Conservation (phyloP, 495 filamentous ascomycete genomes). For the Daldinia childiae region DNA sequence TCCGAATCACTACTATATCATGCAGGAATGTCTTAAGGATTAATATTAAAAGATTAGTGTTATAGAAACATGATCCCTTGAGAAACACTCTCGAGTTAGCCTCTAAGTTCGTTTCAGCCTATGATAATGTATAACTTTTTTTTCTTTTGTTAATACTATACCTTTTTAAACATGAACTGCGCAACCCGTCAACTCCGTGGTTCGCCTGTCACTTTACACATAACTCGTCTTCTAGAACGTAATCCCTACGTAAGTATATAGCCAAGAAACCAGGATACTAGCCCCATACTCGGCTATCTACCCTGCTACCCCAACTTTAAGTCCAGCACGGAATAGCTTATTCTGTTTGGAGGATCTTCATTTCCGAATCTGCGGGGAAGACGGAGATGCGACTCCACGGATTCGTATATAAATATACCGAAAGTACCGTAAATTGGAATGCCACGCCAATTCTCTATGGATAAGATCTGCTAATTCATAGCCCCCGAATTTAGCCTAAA, state of each 20-base stretch:
- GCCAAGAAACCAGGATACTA: not conserved
- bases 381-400: constrained; percentile 13
- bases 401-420: constrained; percentile 27
- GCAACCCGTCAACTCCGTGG: not conserved
- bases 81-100: no score
- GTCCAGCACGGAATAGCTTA: constrained; percentile 6
- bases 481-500: constrained; percentile 38
- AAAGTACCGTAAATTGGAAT: constrained; percentile 14
- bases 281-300: constrained; percentile 14
- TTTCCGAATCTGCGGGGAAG: constrained; percentile 20
- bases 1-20: no score
- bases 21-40: no score
- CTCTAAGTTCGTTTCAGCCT: no score
- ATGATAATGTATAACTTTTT: no score
- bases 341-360: not conserved
- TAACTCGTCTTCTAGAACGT: not conserved
- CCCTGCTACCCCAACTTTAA: constrained; percentile 31
- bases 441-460: constrained; percentile 16
- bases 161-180: no score
- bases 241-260: not conserved
- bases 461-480: constrained; percentile 17
- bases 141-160: no score
- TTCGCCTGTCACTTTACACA: not conserved
- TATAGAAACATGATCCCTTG: no score
- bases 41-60: no score